Percentiles rank a stretch among this genome's conserved stretches.
phyloP scores from a whole-genome alignment of 306 rosid genomes.

The Chamaecrista fasciculata region DNA sequence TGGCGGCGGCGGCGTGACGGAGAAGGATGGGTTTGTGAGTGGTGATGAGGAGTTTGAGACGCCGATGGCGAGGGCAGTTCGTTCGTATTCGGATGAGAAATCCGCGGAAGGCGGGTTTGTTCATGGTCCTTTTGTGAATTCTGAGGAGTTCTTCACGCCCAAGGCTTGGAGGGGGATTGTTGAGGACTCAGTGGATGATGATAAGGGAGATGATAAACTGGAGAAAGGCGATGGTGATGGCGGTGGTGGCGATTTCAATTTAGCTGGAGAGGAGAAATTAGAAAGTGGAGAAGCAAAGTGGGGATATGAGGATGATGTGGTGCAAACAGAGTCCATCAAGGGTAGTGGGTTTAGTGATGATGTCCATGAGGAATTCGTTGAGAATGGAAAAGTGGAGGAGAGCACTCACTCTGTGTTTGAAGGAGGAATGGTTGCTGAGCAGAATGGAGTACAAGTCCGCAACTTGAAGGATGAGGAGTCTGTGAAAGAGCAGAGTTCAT shows the following conservation, averaged over 20 bases:
- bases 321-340: not conserved
- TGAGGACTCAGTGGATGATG: slow-evolving; percentile 52
- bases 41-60: slow-evolving; percentile 54
- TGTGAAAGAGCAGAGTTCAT: slow-evolving; percentile 24
- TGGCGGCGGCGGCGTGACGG: slow-evolving; percentile 43
- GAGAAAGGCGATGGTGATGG: slow-evolving; percentile 19
- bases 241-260: slow-evolving; percentile 1
- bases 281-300: slow-evolving; percentile 17
- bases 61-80: slow-evolving; percentile 36
- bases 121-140: slow-evolving; percentile 7
- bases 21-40: slow-evolving; percentile 58
- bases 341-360: slow-evolving; percentile 42
- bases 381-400: slow-evolving; percentile 20
- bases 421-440: slow-evolving; percentile 3
- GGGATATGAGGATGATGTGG: slow-evolving; percentile 21
- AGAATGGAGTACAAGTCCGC: slow-evolving; percentile 8
- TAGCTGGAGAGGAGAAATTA: slow-evolving; percentile 28
- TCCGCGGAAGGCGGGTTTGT: slow-evolving; percentile 5
- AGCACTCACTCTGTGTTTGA: not conserved
- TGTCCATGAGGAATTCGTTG: slow-evolving; percentile 32
- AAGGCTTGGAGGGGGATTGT: slow-evolving; percentile 45
- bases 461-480: slow-evolving; percentile 23
- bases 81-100: slow-evolving; percentile 23
- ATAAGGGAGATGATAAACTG: slow-evolving; percentile 10
- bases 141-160: slow-evolving; percentile 35